These are phyloP conservation scores for Puya raimondii DNA, from an alignment of 176 grass and related monocot genomes.

Conservation along the genomic window DNA sequence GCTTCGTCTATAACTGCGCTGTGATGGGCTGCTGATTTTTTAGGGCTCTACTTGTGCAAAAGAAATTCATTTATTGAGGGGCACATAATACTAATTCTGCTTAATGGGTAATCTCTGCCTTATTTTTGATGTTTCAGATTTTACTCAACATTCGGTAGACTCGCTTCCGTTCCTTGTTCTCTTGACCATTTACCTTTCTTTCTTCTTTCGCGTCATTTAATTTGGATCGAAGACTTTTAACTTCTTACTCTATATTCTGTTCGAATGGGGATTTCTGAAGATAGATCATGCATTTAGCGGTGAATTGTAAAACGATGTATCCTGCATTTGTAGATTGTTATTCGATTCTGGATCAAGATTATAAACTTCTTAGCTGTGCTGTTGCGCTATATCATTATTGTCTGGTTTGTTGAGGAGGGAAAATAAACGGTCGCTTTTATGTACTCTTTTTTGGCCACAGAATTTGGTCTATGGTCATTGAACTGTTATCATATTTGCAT, in stretches of 20 bases:
- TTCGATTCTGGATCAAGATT: slow-evolving; percentile 18
- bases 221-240: slow-evolving; percentile 32
- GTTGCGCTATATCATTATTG: slow-evolving; percentile 11
- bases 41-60: background rate
- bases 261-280: slow-evolving; percentile 24
- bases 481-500: background rate
- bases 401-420: background rate
- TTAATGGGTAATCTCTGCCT: slow-evolving; percentile 56
- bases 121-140: slow-evolving; percentile 48
- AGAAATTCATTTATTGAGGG: slow-evolving; percentile 22
- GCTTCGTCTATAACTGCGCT: slow-evolving; percentile 97
- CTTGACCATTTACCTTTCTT: slow-evolving; percentile 34
- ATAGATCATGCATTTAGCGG: slow-evolving; percentile 34
- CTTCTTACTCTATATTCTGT: slow-evolving; percentile 24
- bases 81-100: slow-evolving; percentile 60
- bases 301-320: slow-evolving; percentile 32
- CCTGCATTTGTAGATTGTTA: slow-evolving; percentile 34
- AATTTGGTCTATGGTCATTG: background rate
- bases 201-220: slow-evolving; percentile 33
- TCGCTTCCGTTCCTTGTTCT: slow-evolving; percentile 30
- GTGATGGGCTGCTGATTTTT: slow-evolving; percentile 91
- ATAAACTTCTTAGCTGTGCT: slow-evolving; percentile 16
- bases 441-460: background rate
- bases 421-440: slow-evolving; percentile 8
- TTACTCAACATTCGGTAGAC: slow-evolving; percentile 48